phyloP scores from a whole-genome alignment of 352 stramenopile species.

The Phytophthora sojae region DNA sequence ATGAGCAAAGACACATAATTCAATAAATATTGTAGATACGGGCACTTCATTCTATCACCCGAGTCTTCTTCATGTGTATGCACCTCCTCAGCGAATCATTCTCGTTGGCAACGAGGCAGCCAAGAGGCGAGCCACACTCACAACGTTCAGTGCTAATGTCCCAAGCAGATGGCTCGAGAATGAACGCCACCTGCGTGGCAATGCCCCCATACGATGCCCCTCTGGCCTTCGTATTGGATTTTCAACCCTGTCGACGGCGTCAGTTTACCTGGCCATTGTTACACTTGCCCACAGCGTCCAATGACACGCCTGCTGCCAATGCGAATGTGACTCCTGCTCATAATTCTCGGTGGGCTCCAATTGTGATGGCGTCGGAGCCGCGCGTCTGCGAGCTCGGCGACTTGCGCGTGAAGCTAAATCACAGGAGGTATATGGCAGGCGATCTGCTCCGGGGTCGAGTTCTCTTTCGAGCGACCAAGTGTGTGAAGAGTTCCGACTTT shows the following conservation, averaged over 20 bases:
- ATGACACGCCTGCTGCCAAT: too few relatives aligned
- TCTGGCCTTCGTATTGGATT: neutral
- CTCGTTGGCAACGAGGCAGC: too few relatives aligned
- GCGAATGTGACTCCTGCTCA: neutral
- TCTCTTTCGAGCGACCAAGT: neutral
- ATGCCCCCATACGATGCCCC: neutral
- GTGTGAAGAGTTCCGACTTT: slow-evolving; percentile 20
- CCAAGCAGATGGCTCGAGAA: neutral
- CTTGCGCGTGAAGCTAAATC: slow-evolving; percentile 9
- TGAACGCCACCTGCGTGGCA: neutral
- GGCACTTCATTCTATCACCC: too few relatives aligned
- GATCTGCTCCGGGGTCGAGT: slow-evolving; percentile 20
- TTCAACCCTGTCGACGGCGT: neutral
- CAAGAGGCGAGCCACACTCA: too few relatives aligned
- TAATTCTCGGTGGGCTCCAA: too few relatives aligned
- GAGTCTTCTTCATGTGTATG: too few relatives aligned
- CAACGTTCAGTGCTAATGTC: neutral
- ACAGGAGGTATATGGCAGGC: slow-evolving; percentile 6
- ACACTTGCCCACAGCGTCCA: too few relatives aligned
- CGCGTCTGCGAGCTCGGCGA: neutral
- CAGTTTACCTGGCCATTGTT: too few relatives aligned
- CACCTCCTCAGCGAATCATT: too few relatives aligned
- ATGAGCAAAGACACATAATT: too few relatives aligned
- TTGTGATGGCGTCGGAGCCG: neutral
- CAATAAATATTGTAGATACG: too few relatives aligned